Evolutionary conservation across 768 basidiomycete species (phyloP).

Genomic region (Trichaptum fuscoviolaceum): DNA sequence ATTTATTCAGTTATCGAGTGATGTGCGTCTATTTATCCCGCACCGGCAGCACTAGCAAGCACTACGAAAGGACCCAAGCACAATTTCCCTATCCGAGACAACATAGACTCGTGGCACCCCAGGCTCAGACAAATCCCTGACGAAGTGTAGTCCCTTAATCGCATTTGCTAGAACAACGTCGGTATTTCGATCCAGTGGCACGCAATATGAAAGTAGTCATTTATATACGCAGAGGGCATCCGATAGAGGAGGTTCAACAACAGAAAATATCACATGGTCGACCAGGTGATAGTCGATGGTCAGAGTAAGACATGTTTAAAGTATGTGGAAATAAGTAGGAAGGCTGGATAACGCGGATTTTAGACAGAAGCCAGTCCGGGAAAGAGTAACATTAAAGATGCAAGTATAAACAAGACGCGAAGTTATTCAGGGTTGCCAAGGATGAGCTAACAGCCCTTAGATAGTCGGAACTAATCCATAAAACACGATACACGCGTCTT

Average conservation of each 20-base stretch:
- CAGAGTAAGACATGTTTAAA: not conserved
- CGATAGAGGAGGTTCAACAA: not conserved
- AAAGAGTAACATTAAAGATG: not conserved
- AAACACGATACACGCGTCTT: not conserved
- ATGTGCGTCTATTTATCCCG: no score
- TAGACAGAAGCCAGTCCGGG: not conserved
- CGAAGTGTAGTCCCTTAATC: not conserved
- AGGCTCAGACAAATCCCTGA: no score
- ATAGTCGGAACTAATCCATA: not conserved
- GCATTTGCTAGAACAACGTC: not conserved
- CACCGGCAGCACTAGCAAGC: no score
- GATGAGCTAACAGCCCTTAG: not conserved
- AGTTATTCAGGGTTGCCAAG: conserved; percentile 1
- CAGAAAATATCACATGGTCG: not conserved
- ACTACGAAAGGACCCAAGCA: no score
- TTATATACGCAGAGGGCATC: not conserved
- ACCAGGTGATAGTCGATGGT: not conserved
- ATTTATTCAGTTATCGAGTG: no score
- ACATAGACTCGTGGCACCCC: no score
- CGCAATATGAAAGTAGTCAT: not conserved
- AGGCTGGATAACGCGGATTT: not conserved
- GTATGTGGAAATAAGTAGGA: not conserved
- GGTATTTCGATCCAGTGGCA: not conserved
- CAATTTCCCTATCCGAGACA: no score
- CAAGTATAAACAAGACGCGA: not conserved